Percentiles rank a stretch among this genome's conserved stretches.
Evolutionary conservation across 23 red algal species (phyloP).

Genomic region (Gracilaria caudata): DNA sequence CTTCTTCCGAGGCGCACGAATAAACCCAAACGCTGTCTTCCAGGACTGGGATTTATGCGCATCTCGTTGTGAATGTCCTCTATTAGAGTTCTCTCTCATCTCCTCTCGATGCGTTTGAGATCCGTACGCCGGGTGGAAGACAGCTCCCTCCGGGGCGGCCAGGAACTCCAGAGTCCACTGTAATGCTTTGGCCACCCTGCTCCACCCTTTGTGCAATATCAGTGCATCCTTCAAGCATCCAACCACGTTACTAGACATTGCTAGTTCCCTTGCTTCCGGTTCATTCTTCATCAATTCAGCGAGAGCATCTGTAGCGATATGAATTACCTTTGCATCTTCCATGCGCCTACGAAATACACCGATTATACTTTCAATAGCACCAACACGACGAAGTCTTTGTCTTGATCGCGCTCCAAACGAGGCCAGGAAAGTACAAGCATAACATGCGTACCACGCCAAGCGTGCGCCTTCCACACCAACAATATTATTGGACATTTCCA

Average conservation of each 20-base stretch:
- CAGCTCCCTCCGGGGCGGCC: not conserved
- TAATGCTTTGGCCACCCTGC: slow-evolving; percentile 43
- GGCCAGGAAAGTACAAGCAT: slow-evolving; percentile 61
- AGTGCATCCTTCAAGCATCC: slow-evolving; percentile 15
- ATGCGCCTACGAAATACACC: slow-evolving; percentile 27
- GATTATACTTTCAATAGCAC: slow-evolving; percentile 40
- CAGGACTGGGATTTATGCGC: not conserved
- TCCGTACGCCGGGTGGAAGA: not conserved
- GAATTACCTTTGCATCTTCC: slow-evolving; percentile 47
- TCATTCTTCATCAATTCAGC: slow-evolving; percentile 65
- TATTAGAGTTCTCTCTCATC: not conserved
- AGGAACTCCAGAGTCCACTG: slow-evolving; percentile 58
- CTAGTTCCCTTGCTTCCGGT: slow-evolving; percentile 30
- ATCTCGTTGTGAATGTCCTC: not conserved
- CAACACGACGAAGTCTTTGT: slow-evolving; percentile 40
- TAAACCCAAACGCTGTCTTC: not conserved
- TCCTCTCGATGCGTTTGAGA: not conserved
- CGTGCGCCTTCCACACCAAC: slow-evolving; percentile 48
- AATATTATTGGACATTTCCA: slow-evolving; percentile 53
- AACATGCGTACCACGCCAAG: slow-evolving; percentile 45
- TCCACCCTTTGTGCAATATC: slow-evolving; percentile 16
- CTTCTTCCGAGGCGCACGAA: not conserved
- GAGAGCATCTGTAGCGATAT: slow-evolving; percentile 55
- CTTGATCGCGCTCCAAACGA: slow-evolving; percentile 55
- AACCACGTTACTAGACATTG: not conserved